These are phyloP conservation scores for Cytospora mali DNA, from an alignment of 2,329 filamentous ascomycete genomes.

Conservation along the genomic window DNA sequence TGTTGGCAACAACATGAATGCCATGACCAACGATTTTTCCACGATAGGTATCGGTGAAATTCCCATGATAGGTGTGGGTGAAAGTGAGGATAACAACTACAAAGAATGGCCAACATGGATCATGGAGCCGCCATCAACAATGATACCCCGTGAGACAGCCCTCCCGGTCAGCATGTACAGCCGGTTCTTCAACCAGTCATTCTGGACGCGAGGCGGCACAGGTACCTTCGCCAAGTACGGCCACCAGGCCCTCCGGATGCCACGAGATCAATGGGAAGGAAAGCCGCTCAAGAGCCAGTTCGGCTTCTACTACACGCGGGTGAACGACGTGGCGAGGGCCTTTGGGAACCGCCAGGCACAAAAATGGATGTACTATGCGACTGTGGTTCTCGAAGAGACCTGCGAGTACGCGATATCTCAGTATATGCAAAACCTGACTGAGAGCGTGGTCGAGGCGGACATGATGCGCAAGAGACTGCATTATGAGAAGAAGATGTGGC, in stretches of 20 bases:
- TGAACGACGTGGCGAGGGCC: neutral
- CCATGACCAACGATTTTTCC: too few species aligned
- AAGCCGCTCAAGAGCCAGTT: neutral
- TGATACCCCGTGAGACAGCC: neutral
- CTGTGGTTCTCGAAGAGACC: accelerated
- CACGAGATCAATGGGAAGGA: neutral
- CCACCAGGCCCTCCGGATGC: neutral
- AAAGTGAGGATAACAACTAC: too few species aligned
- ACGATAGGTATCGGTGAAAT: too few species aligned
- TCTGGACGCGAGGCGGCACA: neutral
- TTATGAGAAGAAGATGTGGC: neutral
- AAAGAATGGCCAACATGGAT: neutral
- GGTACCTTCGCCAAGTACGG: neutral
- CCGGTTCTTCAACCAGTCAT: neutral
- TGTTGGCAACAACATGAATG: too few species aligned
- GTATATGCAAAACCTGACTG: neutral
- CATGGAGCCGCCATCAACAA: neutral
- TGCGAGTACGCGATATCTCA: neutral
- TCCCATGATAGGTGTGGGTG: too few species aligned
- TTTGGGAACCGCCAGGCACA: neutral
- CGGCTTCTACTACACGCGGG: neutral
- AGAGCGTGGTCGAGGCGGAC: neutral
- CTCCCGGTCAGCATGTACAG: neutral
- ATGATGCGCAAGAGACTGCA: neutral
- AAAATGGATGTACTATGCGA: neutral